Percentiles rank a stretch among this genome's conserved stretches.
phyloP scores from a whole-genome alignment of 2,329 filamentous ascomycete species.

The Fusarium papillatum region DNA sequence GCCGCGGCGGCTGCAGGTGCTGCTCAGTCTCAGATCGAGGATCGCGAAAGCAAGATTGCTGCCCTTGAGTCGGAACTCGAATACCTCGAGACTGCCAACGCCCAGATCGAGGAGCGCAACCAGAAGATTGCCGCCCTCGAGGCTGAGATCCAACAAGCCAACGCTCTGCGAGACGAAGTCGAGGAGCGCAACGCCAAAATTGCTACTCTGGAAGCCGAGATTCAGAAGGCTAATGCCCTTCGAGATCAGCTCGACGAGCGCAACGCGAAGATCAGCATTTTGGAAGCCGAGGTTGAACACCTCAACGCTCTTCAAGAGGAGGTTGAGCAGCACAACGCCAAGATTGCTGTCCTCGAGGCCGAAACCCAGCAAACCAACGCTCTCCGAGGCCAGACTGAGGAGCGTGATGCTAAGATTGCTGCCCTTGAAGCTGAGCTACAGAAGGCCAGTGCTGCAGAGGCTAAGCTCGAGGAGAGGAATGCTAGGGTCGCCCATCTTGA shows the following conservation, averaged over 20 bases:
- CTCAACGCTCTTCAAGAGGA: slow-evolving; percentile 14
- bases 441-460: slow-evolving; percentile 26
- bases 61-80: slow-evolving; percentile 35
- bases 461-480: slow-evolving; percentile 36
- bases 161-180: slow-evolving; percentile 14
- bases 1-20: slow-evolving; percentile 17
- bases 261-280: slow-evolving; percentile 55
- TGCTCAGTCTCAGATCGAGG: slow-evolving; percentile 34
- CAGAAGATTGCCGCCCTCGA: slow-evolving; percentile 35
- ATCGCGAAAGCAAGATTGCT: slow-evolving; percentile 38
- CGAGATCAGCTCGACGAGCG: slow-evolving; percentile 47
- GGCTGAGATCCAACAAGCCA: slow-evolving; percentile 7
- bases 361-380: slow-evolving; percentile 34
- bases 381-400: slow-evolving; percentile 31
- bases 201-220: slow-evolving; percentile 45
- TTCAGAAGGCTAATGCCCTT: slow-evolving; percentile 42
- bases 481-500: slow-evolving; percentile 39
- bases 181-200: slow-evolving; percentile 35
- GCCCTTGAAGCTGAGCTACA: slow-evolving; percentile 37
- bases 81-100: slow-evolving; percentile 29
- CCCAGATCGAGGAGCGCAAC: slow-evolving; percentile 41
- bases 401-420: slow-evolving; percentile 35
- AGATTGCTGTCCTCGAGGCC: slow-evolving; percentile 24
- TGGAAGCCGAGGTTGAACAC: slow-evolving; percentile 52
- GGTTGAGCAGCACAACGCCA: slow-evolving; percentile 30